These are phyloP conservation scores for Marchantia paleacea DNA, from an alignment of 225 moss, liverwort and hornwort species.

Conservation along the genomic window DNA sequence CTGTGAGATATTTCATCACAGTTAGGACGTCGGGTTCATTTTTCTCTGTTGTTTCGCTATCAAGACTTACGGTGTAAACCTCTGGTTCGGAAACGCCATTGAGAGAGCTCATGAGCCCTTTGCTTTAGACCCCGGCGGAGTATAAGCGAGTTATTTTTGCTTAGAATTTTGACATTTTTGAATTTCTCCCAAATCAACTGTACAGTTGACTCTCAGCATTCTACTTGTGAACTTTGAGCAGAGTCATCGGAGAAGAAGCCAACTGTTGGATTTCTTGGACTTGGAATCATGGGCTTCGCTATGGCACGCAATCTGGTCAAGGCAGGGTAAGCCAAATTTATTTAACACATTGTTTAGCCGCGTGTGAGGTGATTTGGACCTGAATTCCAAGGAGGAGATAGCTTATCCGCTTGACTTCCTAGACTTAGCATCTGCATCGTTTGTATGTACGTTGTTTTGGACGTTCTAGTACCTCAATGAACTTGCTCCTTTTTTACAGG, in stretches of 20 bases:
- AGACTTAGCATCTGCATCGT: background rate
- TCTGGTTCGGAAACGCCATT: background rate
- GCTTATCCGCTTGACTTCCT: background rate
- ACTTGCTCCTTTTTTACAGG: conserved; percentile 39
- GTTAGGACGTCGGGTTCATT: background rate
- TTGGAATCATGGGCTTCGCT: conserved; percentile 89
- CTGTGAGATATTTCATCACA: background rate
- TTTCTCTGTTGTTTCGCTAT: background rate
- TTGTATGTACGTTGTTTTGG: background rate
- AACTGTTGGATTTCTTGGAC: conserved; percentile 79
- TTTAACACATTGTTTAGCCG: too few species aligned
- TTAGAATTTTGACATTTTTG: background rate
- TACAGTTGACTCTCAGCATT: background rate
- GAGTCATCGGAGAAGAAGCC: conserved; percentile 34
- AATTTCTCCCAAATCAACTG: background rate
- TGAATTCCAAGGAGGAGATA: background rate
- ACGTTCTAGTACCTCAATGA: too few species aligned
- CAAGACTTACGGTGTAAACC: background rate
- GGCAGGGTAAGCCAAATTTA: conserved; percentile 54
- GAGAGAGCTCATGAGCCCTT: background rate
- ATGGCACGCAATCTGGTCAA: conserved; percentile 90
- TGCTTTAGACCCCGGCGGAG: background rate
- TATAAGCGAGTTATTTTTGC: background rate
- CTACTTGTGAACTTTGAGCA: conserved; percentile 14
- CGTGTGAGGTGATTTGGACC: too few species aligned